Percentiles rank a stretch among this genome's conserved stretches.
Conservation (phyloP, 2,329 filamentous ascomycete species). For the Xylariaceae sp. region DNA sequence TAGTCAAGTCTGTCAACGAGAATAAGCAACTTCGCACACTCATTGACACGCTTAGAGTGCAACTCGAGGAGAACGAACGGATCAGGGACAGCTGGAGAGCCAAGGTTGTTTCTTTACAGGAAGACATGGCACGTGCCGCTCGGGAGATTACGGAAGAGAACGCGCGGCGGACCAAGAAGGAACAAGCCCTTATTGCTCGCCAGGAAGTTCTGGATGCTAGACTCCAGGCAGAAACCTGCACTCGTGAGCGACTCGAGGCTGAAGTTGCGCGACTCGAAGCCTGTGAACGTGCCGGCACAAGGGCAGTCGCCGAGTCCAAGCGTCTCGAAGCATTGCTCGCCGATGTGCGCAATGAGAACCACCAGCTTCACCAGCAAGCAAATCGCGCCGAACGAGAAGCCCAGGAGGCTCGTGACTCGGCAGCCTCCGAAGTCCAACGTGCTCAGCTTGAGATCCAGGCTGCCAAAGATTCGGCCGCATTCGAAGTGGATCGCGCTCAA, state of each 20-base stretch:
- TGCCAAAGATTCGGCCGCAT: constrained; percentile 12
- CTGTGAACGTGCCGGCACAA: constrained; percentile 60
- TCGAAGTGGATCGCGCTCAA: constrained; percentile 51
- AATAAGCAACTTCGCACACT: constrained; percentile 71
- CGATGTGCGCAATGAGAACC: constrained; percentile 61
- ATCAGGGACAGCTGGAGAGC: constrained; percentile 77
- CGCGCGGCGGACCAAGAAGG: constrained; percentile 69
- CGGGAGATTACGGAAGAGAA: constrained; percentile 80
- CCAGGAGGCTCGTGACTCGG: constrained; percentile 75
- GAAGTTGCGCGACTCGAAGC: constrained; percentile 62
- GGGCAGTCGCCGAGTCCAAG: constrained; percentile 57
- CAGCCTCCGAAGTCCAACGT: constrained; percentile 38
- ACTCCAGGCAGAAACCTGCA: constrained; percentile 68
- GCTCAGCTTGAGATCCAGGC: constrained; percentile 14
- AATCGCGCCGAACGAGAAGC: constrained; percentile 74
- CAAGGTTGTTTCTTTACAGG: constrained; percentile 80
- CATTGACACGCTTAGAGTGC: constrained; percentile 66
- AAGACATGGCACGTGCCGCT: constrained; percentile 76
- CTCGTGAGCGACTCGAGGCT: constrained; percentile 59
- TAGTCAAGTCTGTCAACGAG: constrained; percentile 46
- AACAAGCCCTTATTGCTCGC: constrained; percentile 71
- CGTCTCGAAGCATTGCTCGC: constrained; percentile 50
- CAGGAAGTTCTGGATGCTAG: constrained; percentile 74
- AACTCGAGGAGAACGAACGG: constrained; percentile 80
- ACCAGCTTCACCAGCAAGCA: constrained; percentile 64